Evolutionary conservation across 1,139 yeast genomes (phyloP), one percentile per base, ranked within the genome.

Genomic region (Blastobotrys apis): DNA sequence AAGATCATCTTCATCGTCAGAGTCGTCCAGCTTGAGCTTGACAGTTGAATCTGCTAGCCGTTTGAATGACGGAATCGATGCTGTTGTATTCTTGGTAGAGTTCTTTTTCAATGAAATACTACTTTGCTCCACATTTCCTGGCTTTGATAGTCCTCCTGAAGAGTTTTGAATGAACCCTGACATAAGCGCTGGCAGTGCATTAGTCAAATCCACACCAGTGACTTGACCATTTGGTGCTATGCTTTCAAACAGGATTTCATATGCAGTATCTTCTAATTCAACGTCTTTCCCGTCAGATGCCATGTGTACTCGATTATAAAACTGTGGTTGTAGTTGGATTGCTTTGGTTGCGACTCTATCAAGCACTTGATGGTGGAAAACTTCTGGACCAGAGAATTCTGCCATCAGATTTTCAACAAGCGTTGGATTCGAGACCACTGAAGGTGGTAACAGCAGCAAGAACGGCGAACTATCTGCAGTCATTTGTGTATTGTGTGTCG

Each of bases 361-460:
- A 39, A 84, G 75, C 43, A 86, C 75, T 54, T 81, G 84, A 59
- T 81, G 88, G 30, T 44, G 47, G 39, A 44, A 40, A 22, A 41
- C 44, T 13, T 40, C 35, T 2, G 20, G 31, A 5, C 36, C 34
- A 16, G 17, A 20, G 29, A 9, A 30, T 21, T 40, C 44, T 20
- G 59, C 58, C 54, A 77, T 75, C 38, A 67, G 61, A 2, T 54
- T 43, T 37, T 68, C 73, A 20, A 81, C 78, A 33, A 63, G 49
- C 19, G 64, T 68, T 29, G 80, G 81, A 36, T 78, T 74, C 0
- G 85, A 77, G 4, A 84, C 88, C 43, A 80, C 75, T 4, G 85
- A 80, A 10, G 94, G 92, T 55, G 84, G 90, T 42, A 84, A 72
- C 44, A 84, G 69, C 36, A 84, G 66, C 43, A 82, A 64, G 25